Conservation (phyloP, 257 asterid genomes). For the Pogostemon cablin region DNA sequence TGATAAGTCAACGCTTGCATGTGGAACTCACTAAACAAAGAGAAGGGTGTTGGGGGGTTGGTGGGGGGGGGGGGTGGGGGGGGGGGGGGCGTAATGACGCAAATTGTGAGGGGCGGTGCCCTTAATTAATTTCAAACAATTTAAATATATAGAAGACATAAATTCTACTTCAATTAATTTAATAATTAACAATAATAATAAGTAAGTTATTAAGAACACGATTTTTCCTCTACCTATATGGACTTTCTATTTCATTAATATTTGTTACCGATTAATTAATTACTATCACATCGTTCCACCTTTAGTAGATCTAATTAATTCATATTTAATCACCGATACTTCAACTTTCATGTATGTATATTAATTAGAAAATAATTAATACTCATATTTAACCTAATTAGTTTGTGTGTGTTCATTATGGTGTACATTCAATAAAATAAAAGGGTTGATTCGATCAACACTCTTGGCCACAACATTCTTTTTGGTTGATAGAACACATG, state of each 20-base stretch:
- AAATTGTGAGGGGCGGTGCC: conserved; percentile 33
- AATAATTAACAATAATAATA: neutral
- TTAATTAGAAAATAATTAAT: no score
- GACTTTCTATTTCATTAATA: neutral
- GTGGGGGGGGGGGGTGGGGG: no score
- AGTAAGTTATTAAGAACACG: neutral
- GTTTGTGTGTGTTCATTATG: no score
- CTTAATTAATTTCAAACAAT: neutral
- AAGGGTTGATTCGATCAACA: no score
- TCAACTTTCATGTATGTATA: neutral
- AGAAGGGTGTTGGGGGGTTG: no score
- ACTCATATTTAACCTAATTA: no score
- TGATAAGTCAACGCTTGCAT: conserved; percentile 56
- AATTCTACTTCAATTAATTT: conserved; percentile 23
- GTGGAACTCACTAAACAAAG: conserved; percentile 43
- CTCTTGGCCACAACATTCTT: no score
- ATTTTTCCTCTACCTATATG: neutral
- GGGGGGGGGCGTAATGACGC: neutral
- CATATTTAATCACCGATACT: neutral
- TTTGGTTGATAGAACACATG: neutral
- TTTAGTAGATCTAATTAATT: neutral
- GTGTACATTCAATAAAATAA: no score
- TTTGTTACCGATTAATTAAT: neutral
- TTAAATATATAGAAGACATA: neutral
- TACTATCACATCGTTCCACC: neutral